Base-by-base conservation (phyloP, 2,329 filamentous ascomycete genomes). In the Exophiala xenobiotica region DNA sequence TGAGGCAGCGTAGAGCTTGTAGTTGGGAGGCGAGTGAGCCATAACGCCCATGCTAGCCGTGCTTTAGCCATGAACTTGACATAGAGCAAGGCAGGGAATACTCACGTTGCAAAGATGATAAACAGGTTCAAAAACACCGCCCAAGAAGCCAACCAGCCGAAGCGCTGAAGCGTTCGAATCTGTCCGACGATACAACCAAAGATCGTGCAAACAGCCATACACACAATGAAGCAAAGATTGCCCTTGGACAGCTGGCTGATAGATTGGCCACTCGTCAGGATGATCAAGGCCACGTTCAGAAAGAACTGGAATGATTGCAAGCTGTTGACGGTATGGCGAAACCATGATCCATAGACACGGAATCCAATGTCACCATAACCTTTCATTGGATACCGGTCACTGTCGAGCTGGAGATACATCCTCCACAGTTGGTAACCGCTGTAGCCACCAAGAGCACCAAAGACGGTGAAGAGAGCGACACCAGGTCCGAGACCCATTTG, bases 71-170 rank as follows among this genome's bases (percentile, higher is more conserved):
- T 38, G 31, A 42, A 26, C 19, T 11, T 5, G 6, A 18, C 3
- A 20, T 7, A 18, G 9, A 19, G 38, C n/a, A 7, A 12, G 3
- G 38, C n/a, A 7, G 8, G 3, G 6, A n/a, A 8, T 18, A 55
- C 53, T 41, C 18, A 55, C 9, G 74, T 76, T 53, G 82, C 75
- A 56, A 82, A 72, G 43, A 82, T 77, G 56, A 78, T 71, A 27
- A 78, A 60, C 18, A 82, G 56, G 54, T 81, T 82, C 44, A 82
- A 60, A 75, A 77, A 83, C 7, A 83, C 74, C 1, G 78, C 74
- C 12, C 75, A 59, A 54, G 80, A 82, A 11, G 79, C 78, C 1
- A 83, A 63, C 74, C 76, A 81, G 3, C 77, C 75, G 45, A 79
- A 78, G 7, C 70, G 67, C 59, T 78, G 73, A 26, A 83, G 68